Evolutionary conservation across 495 filamentous ascomycete genomes (phyloP).

Genomic region (Podospora tetraspora): DNA sequence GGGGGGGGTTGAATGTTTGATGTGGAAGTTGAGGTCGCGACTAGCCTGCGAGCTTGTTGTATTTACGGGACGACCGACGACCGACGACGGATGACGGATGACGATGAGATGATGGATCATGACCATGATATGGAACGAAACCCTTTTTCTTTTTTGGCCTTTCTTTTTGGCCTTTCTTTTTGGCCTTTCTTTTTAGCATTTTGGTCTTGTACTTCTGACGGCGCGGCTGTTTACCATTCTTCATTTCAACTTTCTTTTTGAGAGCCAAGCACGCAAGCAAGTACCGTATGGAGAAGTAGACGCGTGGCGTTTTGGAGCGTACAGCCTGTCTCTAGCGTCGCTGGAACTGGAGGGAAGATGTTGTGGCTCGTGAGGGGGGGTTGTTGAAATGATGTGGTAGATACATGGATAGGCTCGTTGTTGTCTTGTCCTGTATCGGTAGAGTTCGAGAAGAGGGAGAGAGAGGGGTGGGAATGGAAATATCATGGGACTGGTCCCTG

Average conservation of each 20-base stretch:
- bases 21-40: too few species aligned
- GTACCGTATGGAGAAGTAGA: neutral
- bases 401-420: neutral
- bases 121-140: neutral
- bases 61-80: neutral
- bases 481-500: neutral
- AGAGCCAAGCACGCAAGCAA: neutral
- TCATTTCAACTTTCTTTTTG: neutral
- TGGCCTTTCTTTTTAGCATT: neutral
- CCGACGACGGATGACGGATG: neutral
- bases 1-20: neutral
- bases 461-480: neutral
- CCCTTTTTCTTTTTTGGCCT: too few species aligned
- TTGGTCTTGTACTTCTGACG: neutral
- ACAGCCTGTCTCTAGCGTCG: neutral
- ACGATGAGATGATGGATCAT: neutral
- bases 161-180: neutral
- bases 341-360: neutral
- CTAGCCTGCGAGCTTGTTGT: too few species aligned
- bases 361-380: too few species aligned
- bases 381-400: neutral
- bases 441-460: neutral
- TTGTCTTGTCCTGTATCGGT: neutral
- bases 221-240: neutral
- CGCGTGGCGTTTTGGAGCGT: neutral